Percentiles rank a stretch among this genome's conserved stretches.
Evolutionary conservation across 75 land plant species (phyloP).

Genomic region (Picea sitchensis): DNA sequence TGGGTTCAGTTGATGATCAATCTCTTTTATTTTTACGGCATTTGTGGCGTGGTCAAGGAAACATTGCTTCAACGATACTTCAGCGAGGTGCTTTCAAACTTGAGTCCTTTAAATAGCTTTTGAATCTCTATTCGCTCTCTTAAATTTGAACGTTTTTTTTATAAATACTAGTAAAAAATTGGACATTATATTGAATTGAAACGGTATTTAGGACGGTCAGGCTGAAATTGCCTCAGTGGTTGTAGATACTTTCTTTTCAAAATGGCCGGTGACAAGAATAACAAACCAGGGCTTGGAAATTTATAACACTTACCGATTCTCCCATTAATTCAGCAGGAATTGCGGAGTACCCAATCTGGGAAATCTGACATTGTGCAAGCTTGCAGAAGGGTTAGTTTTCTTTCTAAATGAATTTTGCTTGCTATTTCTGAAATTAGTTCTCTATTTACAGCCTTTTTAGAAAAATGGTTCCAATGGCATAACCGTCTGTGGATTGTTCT

Average conservation of each 20-base stretch:
- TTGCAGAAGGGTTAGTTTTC: too few relatives aligned
- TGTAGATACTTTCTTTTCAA: neutral
- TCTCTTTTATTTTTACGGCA: slow-evolving; percentile 83
- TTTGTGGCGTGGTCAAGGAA: slow-evolving; percentile 79
- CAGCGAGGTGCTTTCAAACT: slow-evolving; percentile 54
- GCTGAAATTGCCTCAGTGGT: neutral
- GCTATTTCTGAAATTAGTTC: neutral
- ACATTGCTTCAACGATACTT: slow-evolving; percentile 74
- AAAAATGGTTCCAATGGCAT: neutral
- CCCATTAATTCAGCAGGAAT: too few relatives aligned
- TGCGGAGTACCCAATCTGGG: too few relatives aligned
- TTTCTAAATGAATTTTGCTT: too few relatives aligned
- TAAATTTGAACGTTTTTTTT: too few relatives aligned
- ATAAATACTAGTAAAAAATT: too few relatives aligned
- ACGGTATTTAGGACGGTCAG: neutral
- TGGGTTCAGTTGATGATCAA: slow-evolving; percentile 66
- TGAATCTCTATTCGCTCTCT: neutral
- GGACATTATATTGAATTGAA: neutral
- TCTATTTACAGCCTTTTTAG: too few relatives aligned
- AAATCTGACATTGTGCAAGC: too few relatives aligned
- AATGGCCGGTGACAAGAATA: too few relatives aligned
- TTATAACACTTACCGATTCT: too few relatives aligned
- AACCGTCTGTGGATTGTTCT: neutral
- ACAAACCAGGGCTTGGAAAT: too few relatives aligned
- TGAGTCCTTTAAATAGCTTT: neutral